phyloP scores from a whole-genome alignment of 306 rosid genomes.

The Canavalia gladiata region DNA sequence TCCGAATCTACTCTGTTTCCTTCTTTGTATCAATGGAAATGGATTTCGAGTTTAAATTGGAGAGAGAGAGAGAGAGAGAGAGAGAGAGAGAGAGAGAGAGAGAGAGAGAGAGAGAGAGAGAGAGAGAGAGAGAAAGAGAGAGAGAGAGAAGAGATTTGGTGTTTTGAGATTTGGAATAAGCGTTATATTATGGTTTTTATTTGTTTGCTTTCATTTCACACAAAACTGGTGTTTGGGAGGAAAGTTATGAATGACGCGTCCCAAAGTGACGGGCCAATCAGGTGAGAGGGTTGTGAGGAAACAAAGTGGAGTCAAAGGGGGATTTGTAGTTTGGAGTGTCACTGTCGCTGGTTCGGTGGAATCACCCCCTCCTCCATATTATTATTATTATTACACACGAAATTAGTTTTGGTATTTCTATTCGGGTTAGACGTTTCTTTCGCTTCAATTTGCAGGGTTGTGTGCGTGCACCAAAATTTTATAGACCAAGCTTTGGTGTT shows the following conservation, averaged over 20 bases:
- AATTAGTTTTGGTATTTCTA: background rate
- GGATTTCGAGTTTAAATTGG: slow-evolving; percentile 37
- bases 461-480: slow-evolving; percentile 4
- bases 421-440: slow-evolving; percentile 59
- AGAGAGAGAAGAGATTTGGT: slow-evolving; percentile 10
- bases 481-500: slow-evolving; percentile 25
- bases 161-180: background rate
- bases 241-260: slow-evolving; percentile 46
- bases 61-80: slow-evolving; percentile 32
- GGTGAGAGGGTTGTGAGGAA: slow-evolving; percentile 2
- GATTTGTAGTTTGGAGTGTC: slow-evolving; percentile 51
- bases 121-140: slow-evolving; percentile 35
- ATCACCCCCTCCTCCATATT: background rate
- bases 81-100: slow-evolving; percentile 27
- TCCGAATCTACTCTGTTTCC: slow-evolving; percentile 28
- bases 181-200: background rate
- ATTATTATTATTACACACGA: background rate
- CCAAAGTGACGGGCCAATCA: slow-evolving; percentile 54
- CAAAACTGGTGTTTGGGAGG: slow-evolving; percentile 32
- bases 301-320: slow-evolving; percentile 49
- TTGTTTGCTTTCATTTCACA: slow-evolving; percentile 59
- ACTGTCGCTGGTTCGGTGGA: slow-evolving; percentile 38
- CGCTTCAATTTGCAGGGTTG: slow-evolving; percentile 52
- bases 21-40: slow-evolving; percentile 12
- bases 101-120: slow-evolving; percentile 34